Base-by-base conservation (phyloP, 2,329 filamentous ascomycete genomes). In the Aspergillus transmontanensis region DNA sequence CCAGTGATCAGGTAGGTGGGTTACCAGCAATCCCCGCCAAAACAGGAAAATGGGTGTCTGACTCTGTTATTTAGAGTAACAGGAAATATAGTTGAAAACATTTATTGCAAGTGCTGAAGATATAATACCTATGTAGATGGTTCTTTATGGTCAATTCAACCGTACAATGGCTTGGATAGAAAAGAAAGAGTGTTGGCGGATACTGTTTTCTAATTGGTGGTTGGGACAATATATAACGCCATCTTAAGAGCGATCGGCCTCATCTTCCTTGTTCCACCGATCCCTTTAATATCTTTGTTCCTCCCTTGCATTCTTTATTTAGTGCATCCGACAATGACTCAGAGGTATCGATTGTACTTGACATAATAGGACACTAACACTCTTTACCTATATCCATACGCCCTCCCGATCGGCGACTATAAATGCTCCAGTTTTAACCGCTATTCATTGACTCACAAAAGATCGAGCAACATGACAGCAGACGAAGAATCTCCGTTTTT, bases 401-500 rank as follows among this genome's bases (percentile, higher is more conserved):
- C 6, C 45, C 14, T 28, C 14, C 7, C 14, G 2, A 50, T 4
- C 6, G 3, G 7, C 11, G 5, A 7, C 6, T 50, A 16, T 16
- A 48, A 50, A 50, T 28, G 6, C 46, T 2, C 10, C 28, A 21
- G 7, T 32, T 19, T 36, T 2, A 14, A 34, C 16, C 16, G 14
- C 9, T 32, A n/a, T 26, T 4, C 6, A 32, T 32, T n/a, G 48
- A 41, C 39, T 10, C 48, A 3, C 16, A 5, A 10, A 16, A 9
- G 12, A 10, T 32, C 16, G 48, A 51, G 48, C 28, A 26, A 57
- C 32, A 58, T 58, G 57, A 34, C 57, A 6, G 43, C 28, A 1
- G 43, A 58, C n/a, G 57, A 58, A 39, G 57, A 58, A 51, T 58
- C 57, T 12, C 43, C 57, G 1, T 39, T 51, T 23, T 23, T 58